These are phyloP conservation scores for Saccharomyces kudriavzevii DNA, from an alignment of 805 yeast genomes.

Conservation along the genomic window DNA sequence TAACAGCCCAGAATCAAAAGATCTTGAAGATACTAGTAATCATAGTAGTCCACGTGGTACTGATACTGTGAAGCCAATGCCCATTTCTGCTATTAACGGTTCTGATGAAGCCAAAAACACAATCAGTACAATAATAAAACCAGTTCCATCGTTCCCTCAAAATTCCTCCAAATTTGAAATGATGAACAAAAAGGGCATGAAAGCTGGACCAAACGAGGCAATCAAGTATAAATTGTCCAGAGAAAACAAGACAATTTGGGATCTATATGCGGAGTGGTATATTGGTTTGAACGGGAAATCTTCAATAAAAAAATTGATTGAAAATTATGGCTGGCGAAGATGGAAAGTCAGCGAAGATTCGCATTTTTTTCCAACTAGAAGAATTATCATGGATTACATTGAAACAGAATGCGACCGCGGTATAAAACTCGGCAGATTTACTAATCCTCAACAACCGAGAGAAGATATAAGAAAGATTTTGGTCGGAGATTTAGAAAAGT, in stretches of 20 bases:
- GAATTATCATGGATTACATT: slow-evolving; percentile 33
- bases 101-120: not conserved
- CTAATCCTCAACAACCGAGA: slow-evolving; percentile 22
- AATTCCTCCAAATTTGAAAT: not conserved
- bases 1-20: not conserved
- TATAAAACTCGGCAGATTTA: slow-evolving; percentile 26
- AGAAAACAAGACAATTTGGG: slow-evolving; percentile 33
- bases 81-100: not conserved
- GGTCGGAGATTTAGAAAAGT: slow-evolving; percentile 31
- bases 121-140: not conserved
- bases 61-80: not conserved
- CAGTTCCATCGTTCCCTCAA: not conserved
- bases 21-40: not conserved
- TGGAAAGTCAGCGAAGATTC: slow-evolving; percentile 35
- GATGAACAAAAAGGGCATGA: not conserved
- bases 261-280: slow-evolving; percentile 33
- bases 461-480: slow-evolving; percentile 28
- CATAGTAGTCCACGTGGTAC: not conserved
- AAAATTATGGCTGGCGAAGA: slow-evolving; percentile 31
- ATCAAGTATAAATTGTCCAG: slow-evolving; percentile 32
- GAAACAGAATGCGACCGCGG: slow-evolving; percentile 31
- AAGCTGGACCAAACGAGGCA: slow-evolving; percentile 20
- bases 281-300: slow-evolving; percentile 30
- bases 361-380: slow-evolving; percentile 33
- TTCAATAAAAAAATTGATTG: slow-evolving; percentile 27